phyloP scores from a whole-genome alignment of 2,329 filamentous ascomycete species.

The Lasiodiplodia theobromae region DNA sequence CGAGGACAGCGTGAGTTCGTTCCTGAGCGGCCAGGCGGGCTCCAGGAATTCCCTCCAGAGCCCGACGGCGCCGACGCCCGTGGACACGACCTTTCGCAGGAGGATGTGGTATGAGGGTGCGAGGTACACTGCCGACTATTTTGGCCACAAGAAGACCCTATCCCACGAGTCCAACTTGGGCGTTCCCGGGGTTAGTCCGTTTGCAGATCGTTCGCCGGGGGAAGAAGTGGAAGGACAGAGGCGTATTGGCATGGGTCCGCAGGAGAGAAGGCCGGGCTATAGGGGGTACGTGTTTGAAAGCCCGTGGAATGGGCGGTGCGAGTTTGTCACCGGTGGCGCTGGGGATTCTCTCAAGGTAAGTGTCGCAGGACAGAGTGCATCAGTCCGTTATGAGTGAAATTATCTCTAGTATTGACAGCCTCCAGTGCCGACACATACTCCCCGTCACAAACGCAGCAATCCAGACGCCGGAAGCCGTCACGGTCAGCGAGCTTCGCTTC shows the following conservation, averaged over 20 bases:
- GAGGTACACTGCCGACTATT: constrained; percentile 46
- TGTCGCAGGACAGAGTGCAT: not conserved
- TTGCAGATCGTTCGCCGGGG: constrained; percentile 7
- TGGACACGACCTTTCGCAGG: constrained; percentile 49
- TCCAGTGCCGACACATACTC: constrained; percentile 72
- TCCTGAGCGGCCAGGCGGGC: constrained; percentile 6
- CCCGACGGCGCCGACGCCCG: constrained; percentile 30
- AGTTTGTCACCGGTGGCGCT: constrained; percentile 79
- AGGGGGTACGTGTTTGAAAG: constrained; percentile 76
- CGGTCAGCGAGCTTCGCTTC: constrained; percentile 86
- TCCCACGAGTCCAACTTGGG: constrained; percentile 53
- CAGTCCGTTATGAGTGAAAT: not conserved
- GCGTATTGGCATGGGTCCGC: constrained; percentile 43
- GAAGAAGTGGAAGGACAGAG: constrained; percentile 3
- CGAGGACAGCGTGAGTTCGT: constrained; percentile 17
- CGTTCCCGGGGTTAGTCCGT: constrained; percentile 34
- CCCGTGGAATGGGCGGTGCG: constrained; percentile 87
- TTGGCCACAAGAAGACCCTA: constrained; percentile 48
- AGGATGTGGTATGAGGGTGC: constrained; percentile 58
- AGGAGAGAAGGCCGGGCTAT: constrained; percentile 59
- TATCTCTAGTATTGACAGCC: constrained; percentile 30
- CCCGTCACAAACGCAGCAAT: constrained; percentile 51
- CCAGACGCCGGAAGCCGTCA: constrained; percentile 45
- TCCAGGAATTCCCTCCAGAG: constrained; percentile 31
- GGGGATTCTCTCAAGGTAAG: constrained; percentile 71